phyloP scores from a whole-genome alignment of 768 basidiomycete genomes.

The Albatrellus ellisii region DNA sequence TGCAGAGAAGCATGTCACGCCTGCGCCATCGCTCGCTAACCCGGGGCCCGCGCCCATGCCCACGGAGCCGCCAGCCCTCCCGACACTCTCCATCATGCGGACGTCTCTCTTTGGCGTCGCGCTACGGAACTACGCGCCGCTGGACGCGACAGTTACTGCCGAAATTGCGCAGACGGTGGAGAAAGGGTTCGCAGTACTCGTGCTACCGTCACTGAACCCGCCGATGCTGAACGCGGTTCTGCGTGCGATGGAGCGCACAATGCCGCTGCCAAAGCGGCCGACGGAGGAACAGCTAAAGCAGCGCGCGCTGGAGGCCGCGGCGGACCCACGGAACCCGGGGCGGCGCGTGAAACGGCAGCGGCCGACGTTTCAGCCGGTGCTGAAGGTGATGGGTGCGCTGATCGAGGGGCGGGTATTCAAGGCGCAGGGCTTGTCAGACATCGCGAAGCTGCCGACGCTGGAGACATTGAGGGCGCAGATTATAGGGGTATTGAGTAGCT shows the following conservation, averaged over 20 bases:
- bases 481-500: constrained; percentile 70
- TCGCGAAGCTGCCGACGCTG: constrained; percentile 66
- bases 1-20: constrained; percentile 21
- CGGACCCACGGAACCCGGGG: constrained; percentile 57
- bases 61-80: constrained; percentile 16
- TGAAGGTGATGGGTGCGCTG: constrained; percentile 66
- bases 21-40: constrained; percentile 22
- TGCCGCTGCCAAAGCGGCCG: constrained; percentile 44
- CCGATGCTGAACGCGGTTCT: constrained; percentile 58
- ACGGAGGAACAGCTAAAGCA: constrained; percentile 38
- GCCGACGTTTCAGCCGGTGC: constrained; percentile 44
- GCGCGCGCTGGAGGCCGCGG: constrained; percentile 34
- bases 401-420: constrained; percentile 66
- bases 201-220: constrained; percentile 55
- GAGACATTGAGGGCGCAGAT: constrained; percentile 72
- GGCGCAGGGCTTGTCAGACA: constrained; percentile 40
- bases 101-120: constrained; percentile 74
- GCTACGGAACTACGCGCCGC: constrained; percentile 42
- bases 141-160: constrained; percentile 34
- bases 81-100: constrained; percentile 56
- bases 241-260: constrained; percentile 48
- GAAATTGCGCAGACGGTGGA: constrained; percentile 41
- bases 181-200: constrained; percentile 55
- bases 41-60: constrained; percentile 16
- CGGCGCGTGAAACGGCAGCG: constrained; percentile 48